phyloP scores from a whole-genome alignment of 176 grass and related monocot species.

The Oryza rufipogon region DNA sequence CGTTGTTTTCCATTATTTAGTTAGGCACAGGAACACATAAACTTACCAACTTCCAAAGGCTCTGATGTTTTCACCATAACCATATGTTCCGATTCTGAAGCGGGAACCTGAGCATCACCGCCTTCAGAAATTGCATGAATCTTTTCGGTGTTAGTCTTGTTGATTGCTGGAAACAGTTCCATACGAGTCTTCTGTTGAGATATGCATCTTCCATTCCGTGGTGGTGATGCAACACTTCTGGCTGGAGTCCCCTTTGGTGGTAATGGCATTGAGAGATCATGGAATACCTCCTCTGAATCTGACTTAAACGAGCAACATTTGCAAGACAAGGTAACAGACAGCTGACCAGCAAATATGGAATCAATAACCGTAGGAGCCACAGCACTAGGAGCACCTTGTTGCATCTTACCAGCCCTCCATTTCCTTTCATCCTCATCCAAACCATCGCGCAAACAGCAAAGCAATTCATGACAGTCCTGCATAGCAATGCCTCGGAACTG shows the following conservation, averaged over 20 bases:
- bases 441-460: conserved; percentile 44
- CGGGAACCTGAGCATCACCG: background rate
- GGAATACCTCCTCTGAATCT: conserved; percentile 30
- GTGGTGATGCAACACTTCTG: conserved; percentile 24
- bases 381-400: conserved; percentile 8
- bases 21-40: conserved; percentile 32
- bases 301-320: conserved; percentile 43
- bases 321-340: conserved; percentile 52
- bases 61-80: conserved; percentile 11
- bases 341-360: conserved; percentile 53
- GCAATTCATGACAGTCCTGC: conserved; percentile 77
- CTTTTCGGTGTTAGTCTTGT: background rate
- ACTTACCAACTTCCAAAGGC: conserved; percentile 46
- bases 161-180: background rate
- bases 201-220: conserved; percentile 28
- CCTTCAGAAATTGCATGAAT: conserved; percentile 23
- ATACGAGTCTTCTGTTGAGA: background rate
- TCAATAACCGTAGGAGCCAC: conserved; percentile 36
- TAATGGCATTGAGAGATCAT: conserved; percentile 59
- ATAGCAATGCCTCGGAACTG: conserved; percentile 36
- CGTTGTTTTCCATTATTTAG: background rate
- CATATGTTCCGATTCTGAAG: conserved; percentile 26
- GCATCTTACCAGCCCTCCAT: background rate
- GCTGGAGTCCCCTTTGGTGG: conserved; percentile 52
- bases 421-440: conserved; percentile 52